Conservation (phyloP, 2,329 filamentous ascomycete genomes). For the Aspergillus latus region DNA sequence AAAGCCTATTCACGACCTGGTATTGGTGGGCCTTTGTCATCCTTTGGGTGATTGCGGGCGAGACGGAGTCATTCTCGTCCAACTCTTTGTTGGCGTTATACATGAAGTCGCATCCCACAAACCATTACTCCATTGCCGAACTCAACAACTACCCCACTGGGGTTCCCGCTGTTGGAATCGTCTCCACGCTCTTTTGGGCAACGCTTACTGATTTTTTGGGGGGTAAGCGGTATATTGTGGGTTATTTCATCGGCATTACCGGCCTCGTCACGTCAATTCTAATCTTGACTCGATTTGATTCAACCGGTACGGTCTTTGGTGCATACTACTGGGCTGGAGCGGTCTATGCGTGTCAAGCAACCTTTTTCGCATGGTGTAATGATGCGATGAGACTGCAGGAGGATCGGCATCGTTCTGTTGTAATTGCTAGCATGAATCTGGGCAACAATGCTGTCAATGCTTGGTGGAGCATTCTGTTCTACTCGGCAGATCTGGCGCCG, state of each 20-base stretch:
- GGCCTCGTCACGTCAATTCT: constrained; percentile 63
- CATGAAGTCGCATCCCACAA: constrained; percentile 49
- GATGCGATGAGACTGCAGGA: constrained; percentile 66
- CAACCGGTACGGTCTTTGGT: constrained; percentile 58
- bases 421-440: constrained; percentile 71
- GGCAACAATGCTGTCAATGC: constrained; percentile 68
- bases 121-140: constrained; percentile 49
- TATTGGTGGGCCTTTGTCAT: constrained; percentile 40
- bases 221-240: constrained; percentile 64
- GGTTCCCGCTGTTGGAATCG: constrained; percentile 53
- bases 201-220: constrained; percentile 60
- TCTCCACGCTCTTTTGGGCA: constrained; percentile 66
- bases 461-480: constrained; percentile 73
- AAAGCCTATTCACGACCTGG: constrained; percentile 35
- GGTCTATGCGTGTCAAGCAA: constrained; percentile 71
- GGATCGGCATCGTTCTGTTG: constrained; percentile 62
- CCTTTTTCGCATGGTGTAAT: constrained; percentile 75
- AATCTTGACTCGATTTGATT: constrained; percentile 56
- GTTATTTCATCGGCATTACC: constrained; percentile 64
- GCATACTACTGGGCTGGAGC: constrained; percentile 70
- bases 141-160: constrained; percentile 57
- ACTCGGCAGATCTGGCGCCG: constrained; percentile 65
- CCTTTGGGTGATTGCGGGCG: constrained; percentile 61
- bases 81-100: constrained; percentile 60
- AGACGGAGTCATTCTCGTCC: constrained; percentile 68